phyloP scores from a whole-genome alignment of 2,329 filamentous ascomycete species.

The Akanthomyces dipterigenus region DNA sequence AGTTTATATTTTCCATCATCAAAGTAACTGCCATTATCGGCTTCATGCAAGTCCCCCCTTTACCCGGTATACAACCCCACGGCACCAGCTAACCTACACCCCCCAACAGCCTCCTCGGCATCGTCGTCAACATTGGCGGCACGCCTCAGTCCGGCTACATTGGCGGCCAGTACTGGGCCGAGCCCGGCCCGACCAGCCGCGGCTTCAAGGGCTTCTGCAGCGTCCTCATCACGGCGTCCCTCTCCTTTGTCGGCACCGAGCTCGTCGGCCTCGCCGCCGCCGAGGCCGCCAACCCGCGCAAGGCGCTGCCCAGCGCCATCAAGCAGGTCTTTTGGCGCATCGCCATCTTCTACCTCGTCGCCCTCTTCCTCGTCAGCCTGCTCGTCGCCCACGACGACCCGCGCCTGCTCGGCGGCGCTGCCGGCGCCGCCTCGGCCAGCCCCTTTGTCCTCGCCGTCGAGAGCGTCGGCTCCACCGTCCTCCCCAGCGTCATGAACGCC shows the following conservation, averaged over 20 bases:
- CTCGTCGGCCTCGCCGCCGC: slow-evolving; percentile 46
- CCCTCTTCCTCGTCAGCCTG: slow-evolving; percentile 37
- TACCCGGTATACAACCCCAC: no score
- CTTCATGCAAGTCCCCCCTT: slow-evolving; percentile 17
- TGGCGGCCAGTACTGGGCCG: slow-evolving; percentile 31
- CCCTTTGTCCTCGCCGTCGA: slow-evolving; percentile 55
- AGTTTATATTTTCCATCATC: slow-evolving; percentile 19
- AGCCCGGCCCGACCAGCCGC: slow-evolving; percentile 37
- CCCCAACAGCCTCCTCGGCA: slow-evolving; percentile 13
- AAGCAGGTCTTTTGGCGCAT: slow-evolving; percentile 47
- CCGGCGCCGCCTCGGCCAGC: slow-evolving; percentile 36
- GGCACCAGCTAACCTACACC: not conserved
- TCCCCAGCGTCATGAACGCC: slow-evolving; percentile 55
- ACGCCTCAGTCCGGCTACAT: slow-evolving; percentile 22
- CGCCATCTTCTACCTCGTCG: slow-evolving; percentile 41
- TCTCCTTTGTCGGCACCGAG: slow-evolving; percentile 48
- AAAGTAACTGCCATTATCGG: slow-evolving; percentile 21
- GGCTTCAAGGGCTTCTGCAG: slow-evolving; percentile 44
- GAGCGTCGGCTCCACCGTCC: slow-evolving; percentile 46
- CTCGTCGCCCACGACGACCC: slow-evolving; percentile 33
- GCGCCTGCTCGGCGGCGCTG: slow-evolving; percentile 31
- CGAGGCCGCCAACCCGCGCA: slow-evolving; percentile 44
- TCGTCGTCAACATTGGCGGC: slow-evolving; percentile 33
- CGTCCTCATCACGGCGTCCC: slow-evolving; percentile 46
- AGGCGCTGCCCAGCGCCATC: slow-evolving; percentile 39